Evolutionary conservation across 164 flowering plant genomes (phyloP).

Genomic region (Stephania cephalantha): DNA sequence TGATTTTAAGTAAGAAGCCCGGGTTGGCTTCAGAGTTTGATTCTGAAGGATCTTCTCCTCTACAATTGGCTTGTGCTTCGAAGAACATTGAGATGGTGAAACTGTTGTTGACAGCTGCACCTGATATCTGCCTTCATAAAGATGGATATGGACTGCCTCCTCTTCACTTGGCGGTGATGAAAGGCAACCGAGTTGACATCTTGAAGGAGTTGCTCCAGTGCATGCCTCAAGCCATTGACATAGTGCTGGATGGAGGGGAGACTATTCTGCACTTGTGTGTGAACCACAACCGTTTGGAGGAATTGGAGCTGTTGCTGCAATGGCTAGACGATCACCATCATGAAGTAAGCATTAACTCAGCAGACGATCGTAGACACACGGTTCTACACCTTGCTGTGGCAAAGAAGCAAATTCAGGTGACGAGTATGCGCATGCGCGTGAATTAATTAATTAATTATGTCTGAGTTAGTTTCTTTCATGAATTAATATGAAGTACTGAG

Average conservation of each 20-base stretch:
- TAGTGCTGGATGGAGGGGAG: slow-evolving; percentile 13
- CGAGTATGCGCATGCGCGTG: neutral
- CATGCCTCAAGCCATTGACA: slow-evolving; percentile 10
- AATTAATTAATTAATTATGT: too few species aligned
- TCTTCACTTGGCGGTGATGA: slow-evolving; percentile 27
- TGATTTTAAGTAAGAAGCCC: slow-evolving; percentile 1
- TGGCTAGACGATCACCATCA: neutral
- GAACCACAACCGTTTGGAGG: slow-evolving; percentile 2
- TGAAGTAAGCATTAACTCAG: neutral
- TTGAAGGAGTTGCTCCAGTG: slow-evolving; percentile 17
- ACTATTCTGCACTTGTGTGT: slow-evolving; percentile 23
- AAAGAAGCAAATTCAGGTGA: slow-evolving; percentile 7
- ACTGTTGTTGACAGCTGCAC: neutral
- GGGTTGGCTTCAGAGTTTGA: neutral
- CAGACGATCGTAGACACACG: slow-evolving; percentile 3
- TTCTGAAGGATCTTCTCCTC: neutral
- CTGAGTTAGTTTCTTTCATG: neutral
- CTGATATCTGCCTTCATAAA: slow-evolving; percentile 7
- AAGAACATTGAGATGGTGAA: slow-evolving; percentile 2
- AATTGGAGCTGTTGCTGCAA: neutral
- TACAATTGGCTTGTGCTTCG: neutral
- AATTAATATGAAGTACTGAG: too few species aligned
- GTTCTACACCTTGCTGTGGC: slow-evolving; percentile 8
- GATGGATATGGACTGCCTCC: slow-evolving; percentile 24
- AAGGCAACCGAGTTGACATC: slow-evolving; percentile 20